Evolutionary conservation across 768 basidiomycete species (phyloP), one percentile per base, ranked within the genome.

Genomic region (Trametes villosa): DNA sequence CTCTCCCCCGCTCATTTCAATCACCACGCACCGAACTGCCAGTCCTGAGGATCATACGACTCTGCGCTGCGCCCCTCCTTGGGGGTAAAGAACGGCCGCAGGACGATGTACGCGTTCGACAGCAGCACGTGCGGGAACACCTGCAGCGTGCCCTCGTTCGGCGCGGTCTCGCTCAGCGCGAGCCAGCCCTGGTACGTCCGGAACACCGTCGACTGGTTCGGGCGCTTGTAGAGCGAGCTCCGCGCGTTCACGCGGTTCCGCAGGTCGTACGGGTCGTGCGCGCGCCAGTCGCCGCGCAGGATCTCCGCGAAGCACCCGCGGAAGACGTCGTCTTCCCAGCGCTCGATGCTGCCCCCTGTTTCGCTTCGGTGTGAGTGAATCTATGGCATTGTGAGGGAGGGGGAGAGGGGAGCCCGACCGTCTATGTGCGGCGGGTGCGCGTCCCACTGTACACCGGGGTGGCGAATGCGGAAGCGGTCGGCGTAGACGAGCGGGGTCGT

Each of bases 101-200:
- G 77, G 33, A 92, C 86, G 60, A 81, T 79, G 70, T 92, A 92
- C 0, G 88, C 83, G 57, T 88, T 91, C 11, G 86, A 85, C 6
- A 91, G 73, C 20, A 78, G 66, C 36, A 92, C 79, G 60, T 85
- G 80, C 1, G 91, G 89, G 71, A 84, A 91, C 31, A 91, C 86
- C 61, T 77, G 82, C 20, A 89, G 74, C 2, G 87, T 89, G 38
- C 91, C 91, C 69, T 91, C 81, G 1, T 77, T 81, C 0, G 89
- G 89, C 1, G 78, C 86, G 13, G 85, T 91, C 65, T 88, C 83
- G 62, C 84, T 86, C 78, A 88, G 77, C 1, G 88, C 80, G 15
- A 89, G 71, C 90, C 89, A 92, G n/a, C 89, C 89, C 66, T 91
- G 90, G 76, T 87, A 92, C 3, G 86, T 84, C 38, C 69, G 51